A percentile compares a stretch with the other conserved stretches of the same genome.
phyloP scores from a whole-genome alignment of 1,284 basidiomycete genomes.

The Paramarasmius palmivorus region DNA sequence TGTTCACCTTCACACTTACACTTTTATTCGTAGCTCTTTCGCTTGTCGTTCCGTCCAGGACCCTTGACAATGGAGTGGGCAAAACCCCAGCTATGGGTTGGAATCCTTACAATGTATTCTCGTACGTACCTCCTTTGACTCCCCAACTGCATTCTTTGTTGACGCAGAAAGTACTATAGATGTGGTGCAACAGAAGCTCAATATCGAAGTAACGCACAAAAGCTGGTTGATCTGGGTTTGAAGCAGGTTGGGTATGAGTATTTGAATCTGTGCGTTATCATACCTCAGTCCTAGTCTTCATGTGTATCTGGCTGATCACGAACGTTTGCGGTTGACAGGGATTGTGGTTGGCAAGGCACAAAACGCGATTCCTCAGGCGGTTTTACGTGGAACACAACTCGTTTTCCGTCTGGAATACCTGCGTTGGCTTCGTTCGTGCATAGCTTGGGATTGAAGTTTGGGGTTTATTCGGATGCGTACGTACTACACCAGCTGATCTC shows the following conservation, averaged over 20 bases:
- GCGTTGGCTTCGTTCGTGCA: constrained; percentile 38
- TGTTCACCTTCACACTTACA: too few species aligned
- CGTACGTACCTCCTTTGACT: constrained; percentile 29
- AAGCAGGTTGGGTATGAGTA: constrained; percentile 38
- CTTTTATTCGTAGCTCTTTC: too few species aligned
- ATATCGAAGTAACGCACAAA: constrained; percentile 35
- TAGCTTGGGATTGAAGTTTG: constrained; percentile 38
- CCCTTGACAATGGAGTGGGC: constrained; percentile 37
- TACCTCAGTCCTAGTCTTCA: too few species aligned
- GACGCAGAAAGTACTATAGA: too few species aligned
- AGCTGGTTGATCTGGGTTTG: constrained; percentile 34
- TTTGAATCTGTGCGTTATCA: constrained; percentile 36
- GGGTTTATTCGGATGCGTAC: constrained; percentile 45
- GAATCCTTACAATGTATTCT: constrained; percentile 48
- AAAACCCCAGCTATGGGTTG: constrained; percentile 47
- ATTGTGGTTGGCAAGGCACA: constrained; percentile 47
- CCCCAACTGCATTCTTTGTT: neutral
- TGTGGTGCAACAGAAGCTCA: constrained; percentile 37
- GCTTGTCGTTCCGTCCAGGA: too few species aligned
- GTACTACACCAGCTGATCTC: constrained; percentile 11
- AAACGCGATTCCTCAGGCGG: constrained; percentile 35
- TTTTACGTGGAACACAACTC: constrained; percentile 43
- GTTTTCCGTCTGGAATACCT: constrained; percentile 39
- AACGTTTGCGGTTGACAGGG: constrained; percentile 23
- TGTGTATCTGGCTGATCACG: neutral